phyloP scores from a whole-genome alignment of 140 eudicot species.

The Anethum foeniculum region DNA sequence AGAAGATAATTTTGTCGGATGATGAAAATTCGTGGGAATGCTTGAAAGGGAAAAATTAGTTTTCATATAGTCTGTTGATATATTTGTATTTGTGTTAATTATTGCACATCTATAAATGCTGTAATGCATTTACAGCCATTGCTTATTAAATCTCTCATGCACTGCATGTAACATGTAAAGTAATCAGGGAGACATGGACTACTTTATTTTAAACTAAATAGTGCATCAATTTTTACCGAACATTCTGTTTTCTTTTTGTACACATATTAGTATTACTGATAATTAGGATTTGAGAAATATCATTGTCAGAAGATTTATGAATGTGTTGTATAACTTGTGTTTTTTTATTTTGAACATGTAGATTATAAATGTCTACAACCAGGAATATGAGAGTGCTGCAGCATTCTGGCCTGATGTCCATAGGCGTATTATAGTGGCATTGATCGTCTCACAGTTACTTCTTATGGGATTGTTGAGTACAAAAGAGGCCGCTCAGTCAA shows the following conservation, averaged over 20 bases:
- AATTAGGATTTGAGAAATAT: neutral
- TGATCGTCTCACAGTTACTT: slow-evolving; percentile 66
- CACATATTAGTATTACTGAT: neutral
- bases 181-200: neutral
- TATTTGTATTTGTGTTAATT: neutral
- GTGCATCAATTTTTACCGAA: neutral
- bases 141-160: neutral
- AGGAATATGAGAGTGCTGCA: slow-evolving; percentile 75
- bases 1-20: neutral
- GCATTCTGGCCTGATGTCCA: slow-evolving; percentile 94
- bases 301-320: neutral
- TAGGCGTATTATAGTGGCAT: slow-evolving; percentile 59
- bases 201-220: neutral
- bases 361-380: slow-evolving; percentile 84
- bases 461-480: slow-evolving; percentile 70
- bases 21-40: neutral
- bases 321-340: neutral
- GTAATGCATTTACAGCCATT: neutral
- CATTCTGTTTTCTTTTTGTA: neutral
- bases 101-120: neutral
- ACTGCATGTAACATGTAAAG: neutral
- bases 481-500: slow-evolving; percentile 53
- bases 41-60: no score
- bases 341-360: slow-evolving; percentile 14
- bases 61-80: neutral